Base-by-base conservation (phyloP, 2,329 filamentous ascomycete species). In the Fusarium pseudoanthophilum region DNA sequence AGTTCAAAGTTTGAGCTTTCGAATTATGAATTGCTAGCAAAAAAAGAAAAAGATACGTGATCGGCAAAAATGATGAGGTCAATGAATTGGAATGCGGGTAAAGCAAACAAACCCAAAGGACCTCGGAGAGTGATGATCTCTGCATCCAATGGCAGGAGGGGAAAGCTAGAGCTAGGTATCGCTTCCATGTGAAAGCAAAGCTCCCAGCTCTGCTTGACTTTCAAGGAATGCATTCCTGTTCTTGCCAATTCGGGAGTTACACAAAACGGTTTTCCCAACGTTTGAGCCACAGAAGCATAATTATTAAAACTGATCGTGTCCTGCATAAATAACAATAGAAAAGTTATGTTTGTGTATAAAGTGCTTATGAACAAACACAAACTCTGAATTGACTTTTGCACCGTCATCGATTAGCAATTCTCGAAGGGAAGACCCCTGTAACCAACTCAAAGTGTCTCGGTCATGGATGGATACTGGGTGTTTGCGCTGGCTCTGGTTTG, bases 61-160 rank as follows among this genome's bases (percentile, higher is more conserved):
- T 64, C 49, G n/a, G 39, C 59, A 57, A 48, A 40, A 36, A 16
- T 43, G 36, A 72, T 60, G 71, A 62, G 70, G 67, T 74, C 67
- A 73, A 66, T 10, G 24, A 36, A 9, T 28, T 49, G 43, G 64
- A 40, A 59, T 57, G 43, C 60, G 42, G 40, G 43, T 58, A 61
- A 51, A 45, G 36, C 56, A 62, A 52, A 60, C 39, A 69, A 39
- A 55, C 24, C 26, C 21, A 32, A 28, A 53, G 58, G 64, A 52
- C 24, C 32, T 56, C 43, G 18, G 45, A 46, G 34, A 36, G 40
- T 32, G 71, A 71, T 36, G 67, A 74, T 71, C 71, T 73, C 64
- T 74, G 49, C 71, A 49, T 58, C 63, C 71, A 74, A 72, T 72
- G 71, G 72, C 37, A 71, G 42, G 49, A 57, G 39, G 37, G n/a